Base-by-base conservation (phyloP, 192 early-diverging fungal species). In the Backusella tuberculispora region DNA sequence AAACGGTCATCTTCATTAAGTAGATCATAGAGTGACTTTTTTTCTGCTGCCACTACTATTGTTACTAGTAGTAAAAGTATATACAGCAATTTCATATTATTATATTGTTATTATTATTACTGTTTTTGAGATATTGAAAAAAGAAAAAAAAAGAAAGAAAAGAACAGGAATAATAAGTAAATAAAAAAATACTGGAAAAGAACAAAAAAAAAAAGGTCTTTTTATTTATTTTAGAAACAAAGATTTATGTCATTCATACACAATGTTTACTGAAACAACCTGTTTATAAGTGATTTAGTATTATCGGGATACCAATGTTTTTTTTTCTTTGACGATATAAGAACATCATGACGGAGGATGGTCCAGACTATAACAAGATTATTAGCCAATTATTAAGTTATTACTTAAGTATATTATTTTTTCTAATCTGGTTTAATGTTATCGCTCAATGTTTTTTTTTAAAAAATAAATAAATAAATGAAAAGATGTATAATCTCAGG, bases 1-100 rank as follows among this genome's bases (percentile, higher is more conserved):
- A 69, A 69, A 9, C 68, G 42, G 10, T 47, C 42, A 12, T 69
- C 68, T 21, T 43, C 5, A 29, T 0, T 17, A 14, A 69, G 24
- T 21, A 69, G 4, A 17, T 69, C 68, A 47, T 47, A 69, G 40
- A 67, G 37, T 5, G n/a, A 10, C n/a, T 67, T 43, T 42, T 21
- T 42, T 67, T 67, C 66, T 4, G 38, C 66, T 0, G 38, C 66
- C 42, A 43, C 66, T 43, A 21, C 41, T 42, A 43, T 12, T 2
- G 63, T 67, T 4, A 60, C 53, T 60, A 60, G 53, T 26, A 60
- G 53, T 60, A 60, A 14, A 12, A 60, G 26, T 60, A 60, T 14
- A 24, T 60, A 60, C 10, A 60, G 53, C 12, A 60, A 60, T 12
- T n/a, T 60, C 53, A 60, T 60, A 60, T 26, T 53, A 53, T 12